These are phyloP conservation scores for Fusarium caatingaense DNA, from an alignment of 2,329 filamentous ascomycete species.

Conservation along the genomic window DNA sequence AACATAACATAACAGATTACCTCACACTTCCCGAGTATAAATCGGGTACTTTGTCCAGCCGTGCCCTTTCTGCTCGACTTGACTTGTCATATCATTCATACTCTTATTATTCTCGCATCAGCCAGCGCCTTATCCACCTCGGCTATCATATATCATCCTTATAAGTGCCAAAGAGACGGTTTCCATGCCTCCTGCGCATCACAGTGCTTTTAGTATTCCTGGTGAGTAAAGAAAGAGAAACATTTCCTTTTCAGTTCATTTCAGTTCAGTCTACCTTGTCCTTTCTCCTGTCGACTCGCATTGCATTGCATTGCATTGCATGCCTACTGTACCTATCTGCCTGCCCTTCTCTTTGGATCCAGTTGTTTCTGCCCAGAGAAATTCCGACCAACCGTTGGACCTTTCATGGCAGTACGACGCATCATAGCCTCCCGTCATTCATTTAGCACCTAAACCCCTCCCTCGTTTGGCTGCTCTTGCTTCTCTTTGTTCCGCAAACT, in stretches of 20 bases:
- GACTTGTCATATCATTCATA: conserved; percentile 1
- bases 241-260: neutral
- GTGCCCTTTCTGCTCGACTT: conserved; percentile 5
- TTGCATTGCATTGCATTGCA: conserved; percentile 5
- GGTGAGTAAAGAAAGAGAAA: conserved; percentile 33
- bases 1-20: neutral
- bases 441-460: neutral
- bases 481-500: conserved; percentile 30
- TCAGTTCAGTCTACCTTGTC: neutral
- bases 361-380: conserved; percentile 23
- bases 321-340: neutral
- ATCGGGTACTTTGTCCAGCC: conserved; percentile 28
- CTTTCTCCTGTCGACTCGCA: conserved; percentile 15
- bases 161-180: conserved; percentile 35
- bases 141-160: conserved; percentile 9
- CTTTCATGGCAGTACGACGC: conserved; percentile 25
- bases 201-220: conserved; percentile 34
- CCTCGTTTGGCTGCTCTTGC: neutral
- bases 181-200: conserved; percentile 44
- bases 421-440: conserved; percentile 31
- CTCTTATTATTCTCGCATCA: neutral
- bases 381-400: conserved; percentile 30
- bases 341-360: neutral
- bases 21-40: conserved; percentile 4
- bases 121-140: conserved; percentile 3